Base-by-base conservation (phyloP, 179 eudicot genomes). In the Beta corolliflora region DNA sequence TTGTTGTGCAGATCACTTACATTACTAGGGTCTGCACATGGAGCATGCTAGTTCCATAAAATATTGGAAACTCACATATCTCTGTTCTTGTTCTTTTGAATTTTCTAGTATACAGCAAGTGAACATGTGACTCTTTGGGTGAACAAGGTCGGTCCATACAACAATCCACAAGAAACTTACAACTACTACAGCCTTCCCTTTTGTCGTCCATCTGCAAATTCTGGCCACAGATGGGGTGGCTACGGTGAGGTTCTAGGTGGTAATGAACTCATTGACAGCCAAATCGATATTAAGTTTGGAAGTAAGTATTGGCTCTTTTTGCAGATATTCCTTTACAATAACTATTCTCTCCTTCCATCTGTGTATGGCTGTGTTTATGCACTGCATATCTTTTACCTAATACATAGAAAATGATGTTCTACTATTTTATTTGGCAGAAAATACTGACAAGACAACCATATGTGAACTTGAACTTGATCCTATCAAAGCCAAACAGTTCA, bases 221-320 rank as follows among this genome's bases (percentile, higher is more conserved):
- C 90, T 50, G 89, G 90, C 75, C 99, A 90, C 85, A 94, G 90
- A 77, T 95, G 99, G 98, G 99, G 99, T 83, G 99, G 99, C 66
- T 93, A 94, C 73, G 99, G 99, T 69, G 99, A 95, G 86, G 99
- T 94, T 82, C 85, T 95, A 53, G 99, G 98, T 78, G 98, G 99
- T 76, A 95, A 95, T 86, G 98, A 95, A 81, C 94, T 95, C 44
- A 95, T 95, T 85, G 98, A 95, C 84, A 94, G 99, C 90, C 92
- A 89, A 81, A 85, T 89, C 45, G 93, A 89, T 55, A 82, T 95
- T 31, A 95, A 89, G 81, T 95, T 91, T 84, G 85, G 64, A 85
- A 95, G 97, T 95, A 89, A 54, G 92, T 88, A 59, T 67, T 70
- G 41, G 48, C 13, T 78, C 23, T 58, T 52, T 77, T n/a, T 63